Conservation (phyloP, 2,329 filamentous ascomycete genomes). For the Fusarium pininemorale region DNA sequence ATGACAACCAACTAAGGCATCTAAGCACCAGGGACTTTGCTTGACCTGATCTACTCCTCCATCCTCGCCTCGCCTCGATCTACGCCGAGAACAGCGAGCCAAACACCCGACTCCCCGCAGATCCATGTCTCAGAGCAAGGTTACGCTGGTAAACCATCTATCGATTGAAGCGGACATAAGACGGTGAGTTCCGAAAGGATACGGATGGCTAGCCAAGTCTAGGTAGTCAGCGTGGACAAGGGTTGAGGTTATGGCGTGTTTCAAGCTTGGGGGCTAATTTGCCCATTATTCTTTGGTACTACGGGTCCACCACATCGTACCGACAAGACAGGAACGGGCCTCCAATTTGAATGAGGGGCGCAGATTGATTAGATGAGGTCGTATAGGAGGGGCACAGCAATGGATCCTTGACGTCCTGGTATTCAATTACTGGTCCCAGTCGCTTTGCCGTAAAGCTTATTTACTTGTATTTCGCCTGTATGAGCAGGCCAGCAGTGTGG, state of each 20-base stretch:
- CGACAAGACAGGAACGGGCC: background rate
- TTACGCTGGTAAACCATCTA: background rate
- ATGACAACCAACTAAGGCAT: too few species aligned
- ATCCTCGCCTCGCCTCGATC: background rate
- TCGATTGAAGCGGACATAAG: background rate
- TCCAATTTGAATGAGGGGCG: background rate
- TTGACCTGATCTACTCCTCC: fast-evolving
- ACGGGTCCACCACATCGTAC: background rate
- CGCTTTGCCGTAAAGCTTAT: background rate
- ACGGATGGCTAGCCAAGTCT: background rate
- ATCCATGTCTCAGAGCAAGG: background rate
- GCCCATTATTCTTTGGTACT: background rate
- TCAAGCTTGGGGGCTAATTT: background rate
- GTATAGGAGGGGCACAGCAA: too few species aligned
- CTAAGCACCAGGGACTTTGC: background rate
- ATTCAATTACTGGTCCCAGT: fast-evolving
- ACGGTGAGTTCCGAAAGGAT: background rate
- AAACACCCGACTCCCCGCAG: background rate
- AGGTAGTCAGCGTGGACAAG: background rate
- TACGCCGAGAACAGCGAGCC: background rate
- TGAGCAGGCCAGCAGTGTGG: too few species aligned
- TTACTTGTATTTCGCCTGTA: fast-evolving
- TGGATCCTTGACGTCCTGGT: background rate
- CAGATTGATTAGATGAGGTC: background rate
- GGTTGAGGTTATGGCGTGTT: background rate